Evolutionary conservation across 2,329 filamentous ascomycete species (phyloP).

Genomic region (Aspergillus sp.): DNA sequence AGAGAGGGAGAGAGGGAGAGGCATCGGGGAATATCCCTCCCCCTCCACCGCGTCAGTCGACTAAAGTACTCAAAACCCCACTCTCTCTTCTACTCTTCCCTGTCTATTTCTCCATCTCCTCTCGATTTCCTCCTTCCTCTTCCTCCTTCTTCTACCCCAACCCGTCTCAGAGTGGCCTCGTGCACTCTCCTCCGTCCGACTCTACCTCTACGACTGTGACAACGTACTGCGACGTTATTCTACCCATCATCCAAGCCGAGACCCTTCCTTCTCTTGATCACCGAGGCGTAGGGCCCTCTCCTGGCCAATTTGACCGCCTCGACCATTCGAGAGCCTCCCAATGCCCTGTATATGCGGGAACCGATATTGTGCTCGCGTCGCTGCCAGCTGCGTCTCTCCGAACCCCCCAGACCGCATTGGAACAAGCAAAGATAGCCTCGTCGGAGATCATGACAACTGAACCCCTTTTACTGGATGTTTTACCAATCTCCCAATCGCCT

Average conservation of each 20-base stretch:
- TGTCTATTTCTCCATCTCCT: too few species aligned
- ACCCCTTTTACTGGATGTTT: constrained; percentile 7
- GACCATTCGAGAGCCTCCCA: background rate
- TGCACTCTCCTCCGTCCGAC: too few species aligned
- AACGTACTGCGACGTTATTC: too few species aligned
- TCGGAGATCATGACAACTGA: constrained; percentile 13
- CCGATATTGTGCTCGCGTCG: constrained; percentile 4
- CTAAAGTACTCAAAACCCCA: too few species aligned
- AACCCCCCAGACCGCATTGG: constrained; percentile 7
- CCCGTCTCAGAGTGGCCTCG: too few species aligned
- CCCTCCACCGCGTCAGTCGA: too few species aligned
- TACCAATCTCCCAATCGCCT: constrained; percentile 7
- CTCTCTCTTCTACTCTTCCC: too few species aligned
- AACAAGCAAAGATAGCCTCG: background rate
- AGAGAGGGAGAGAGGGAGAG: too few species aligned
- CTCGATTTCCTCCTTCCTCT: too few species aligned
- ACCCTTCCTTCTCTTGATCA: background rate
- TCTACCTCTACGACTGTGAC: too few species aligned
- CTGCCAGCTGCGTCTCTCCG: constrained; percentile 6
- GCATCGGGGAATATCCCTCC: too few species aligned
- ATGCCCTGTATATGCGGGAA: background rate
- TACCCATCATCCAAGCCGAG: background rate
- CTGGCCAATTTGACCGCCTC: background rate
- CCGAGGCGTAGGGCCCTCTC: background rate
- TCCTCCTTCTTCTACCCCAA: too few species aligned